Conservation (phyloP, 306 rosid species). For the Amphicarpaea edgeworthii region DNA sequence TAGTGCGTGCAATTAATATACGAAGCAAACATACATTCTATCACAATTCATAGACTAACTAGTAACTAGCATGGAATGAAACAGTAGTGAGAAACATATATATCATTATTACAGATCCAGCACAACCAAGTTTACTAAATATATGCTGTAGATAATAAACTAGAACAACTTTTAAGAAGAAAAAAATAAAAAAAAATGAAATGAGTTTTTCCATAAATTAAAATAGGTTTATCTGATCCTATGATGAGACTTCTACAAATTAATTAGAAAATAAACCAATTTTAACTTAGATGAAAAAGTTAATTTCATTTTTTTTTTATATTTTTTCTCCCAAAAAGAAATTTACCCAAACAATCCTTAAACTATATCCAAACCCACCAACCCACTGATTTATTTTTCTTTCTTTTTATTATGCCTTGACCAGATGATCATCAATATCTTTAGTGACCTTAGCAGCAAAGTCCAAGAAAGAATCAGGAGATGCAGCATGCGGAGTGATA, state of each 20-base stretch:
- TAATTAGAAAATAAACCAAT: no score
- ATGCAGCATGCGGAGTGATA: background rate
- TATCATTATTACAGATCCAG: background rate
- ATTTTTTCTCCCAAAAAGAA: no score
- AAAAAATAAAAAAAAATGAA: no score
- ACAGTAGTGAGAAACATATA: background rate
- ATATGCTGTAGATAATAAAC: background rate
- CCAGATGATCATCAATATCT: conserved; percentile 47
- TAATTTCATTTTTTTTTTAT: no score
- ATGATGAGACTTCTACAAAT: no score
- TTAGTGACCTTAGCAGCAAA: background rate
- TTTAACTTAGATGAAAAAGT: no score
- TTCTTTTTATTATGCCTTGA: background rate
- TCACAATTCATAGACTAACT: no score
- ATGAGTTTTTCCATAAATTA: no score
- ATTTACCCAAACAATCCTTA: no score
- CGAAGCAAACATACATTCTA: background rate
- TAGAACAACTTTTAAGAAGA: no score
- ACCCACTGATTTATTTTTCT: background rate
- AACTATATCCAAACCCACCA: conserved; percentile 1
- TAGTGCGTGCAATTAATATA: no score
- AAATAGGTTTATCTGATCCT: no score
- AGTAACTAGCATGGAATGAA: background rate
- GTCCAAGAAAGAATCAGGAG: conserved; percentile 32
- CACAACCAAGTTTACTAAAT: background rate